phyloP scores from a whole-genome alignment of 768 basidiomycete species.

The Tricholoma sp. region DNA sequence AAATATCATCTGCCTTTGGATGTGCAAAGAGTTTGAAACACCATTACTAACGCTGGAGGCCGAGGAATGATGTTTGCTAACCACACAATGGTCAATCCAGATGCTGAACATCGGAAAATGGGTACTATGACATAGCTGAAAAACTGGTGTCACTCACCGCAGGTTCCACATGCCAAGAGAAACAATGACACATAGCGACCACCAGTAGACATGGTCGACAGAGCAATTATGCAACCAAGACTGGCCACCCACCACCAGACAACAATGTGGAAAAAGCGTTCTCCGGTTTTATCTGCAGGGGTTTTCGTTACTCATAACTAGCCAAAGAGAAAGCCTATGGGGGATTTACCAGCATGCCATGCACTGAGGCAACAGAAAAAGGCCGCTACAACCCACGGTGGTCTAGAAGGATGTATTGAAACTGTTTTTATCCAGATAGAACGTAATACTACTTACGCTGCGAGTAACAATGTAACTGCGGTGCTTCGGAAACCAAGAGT shows the following conservation, averaged over 20 bases:
- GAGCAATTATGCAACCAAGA: constrained; percentile 53
- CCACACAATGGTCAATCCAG: constrained; percentile 53
- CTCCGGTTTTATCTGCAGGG: constrained; percentile 48
- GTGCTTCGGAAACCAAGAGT: constrained; percentile 55
- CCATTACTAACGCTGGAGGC: constrained; percentile 43
- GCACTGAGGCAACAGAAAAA: constrained; percentile 46
- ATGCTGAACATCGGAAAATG: constrained; percentile 20
- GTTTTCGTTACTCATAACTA: background rate
- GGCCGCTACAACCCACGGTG: constrained; percentile 56
- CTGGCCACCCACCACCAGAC: constrained; percentile 59
- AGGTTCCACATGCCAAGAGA: constrained; percentile 56
- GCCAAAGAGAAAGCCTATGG: constrained; percentile 23
- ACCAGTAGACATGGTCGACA: constrained; percentile 44
- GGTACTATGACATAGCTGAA: constrained; percentile 16
- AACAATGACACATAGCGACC: constrained; percentile 60
- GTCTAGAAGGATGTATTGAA: constrained; percentile 31
- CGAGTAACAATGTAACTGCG: constrained; percentile 53
- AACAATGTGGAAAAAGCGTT: constrained; percentile 58
- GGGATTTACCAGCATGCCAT: constrained; percentile 42
- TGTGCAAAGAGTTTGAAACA: background rate
- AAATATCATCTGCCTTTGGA: background rate
- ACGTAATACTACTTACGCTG: constrained; percentile 38
- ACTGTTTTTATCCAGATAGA: background rate
- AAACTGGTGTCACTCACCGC: constrained; percentile 18
- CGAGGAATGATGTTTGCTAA: constrained; percentile 56